phyloP scores from a whole-genome alignment of 192 early-diverging fungal species.

The Lobulomyces angularis region DNA sequence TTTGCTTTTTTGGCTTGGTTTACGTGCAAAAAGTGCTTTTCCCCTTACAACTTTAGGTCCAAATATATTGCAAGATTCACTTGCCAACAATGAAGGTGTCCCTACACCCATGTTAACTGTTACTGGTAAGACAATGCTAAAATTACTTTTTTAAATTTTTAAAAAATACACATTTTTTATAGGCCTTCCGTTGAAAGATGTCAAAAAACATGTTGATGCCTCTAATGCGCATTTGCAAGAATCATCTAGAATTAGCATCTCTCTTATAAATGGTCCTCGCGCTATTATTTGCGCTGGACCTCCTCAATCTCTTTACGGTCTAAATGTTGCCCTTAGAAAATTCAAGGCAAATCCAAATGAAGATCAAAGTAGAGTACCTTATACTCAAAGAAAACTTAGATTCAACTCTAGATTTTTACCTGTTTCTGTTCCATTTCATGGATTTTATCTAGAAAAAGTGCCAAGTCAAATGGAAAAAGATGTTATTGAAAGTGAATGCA shows the following conservation, averaged over 20 bases:
- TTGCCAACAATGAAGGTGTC: conserved; percentile 77
- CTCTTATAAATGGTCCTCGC: conserved; percentile 83
- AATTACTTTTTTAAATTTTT: not conserved
- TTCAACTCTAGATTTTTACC: conserved; percentile 87
- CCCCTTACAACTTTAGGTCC: conserved; percentile 73
- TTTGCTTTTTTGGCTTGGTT: conserved; percentile 71
- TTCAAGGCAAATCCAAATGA: conserved; percentile 72
- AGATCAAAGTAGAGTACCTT: conserved; percentile 81
- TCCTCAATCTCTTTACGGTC: conserved; percentile 80
- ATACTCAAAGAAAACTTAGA: conserved; percentile 79
- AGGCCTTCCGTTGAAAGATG: conserved; percentile 67
- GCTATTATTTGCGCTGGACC: conserved; percentile 80
- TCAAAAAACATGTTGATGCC: conserved; percentile 69
- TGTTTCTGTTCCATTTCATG: conserved; percentile 86
- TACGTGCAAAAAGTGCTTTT: conserved; percentile 64
- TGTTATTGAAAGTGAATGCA: conserved; percentile 47
- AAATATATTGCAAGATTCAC: conserved; percentile 77
- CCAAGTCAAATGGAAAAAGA: conserved; percentile 53
- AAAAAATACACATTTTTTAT: not conserved
- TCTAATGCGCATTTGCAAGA: conserved; percentile 76
- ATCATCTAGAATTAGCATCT: conserved; percentile 72
- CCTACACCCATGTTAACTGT: conserved; percentile 88
- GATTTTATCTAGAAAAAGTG: conserved; percentile 57
- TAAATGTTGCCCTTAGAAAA: conserved; percentile 83
- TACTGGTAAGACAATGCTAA: conserved; percentile 29